Evolutionary conservation across 805 yeast species (phyloP).

Genomic region (Schizosaccharomyces pombe): DNA sequence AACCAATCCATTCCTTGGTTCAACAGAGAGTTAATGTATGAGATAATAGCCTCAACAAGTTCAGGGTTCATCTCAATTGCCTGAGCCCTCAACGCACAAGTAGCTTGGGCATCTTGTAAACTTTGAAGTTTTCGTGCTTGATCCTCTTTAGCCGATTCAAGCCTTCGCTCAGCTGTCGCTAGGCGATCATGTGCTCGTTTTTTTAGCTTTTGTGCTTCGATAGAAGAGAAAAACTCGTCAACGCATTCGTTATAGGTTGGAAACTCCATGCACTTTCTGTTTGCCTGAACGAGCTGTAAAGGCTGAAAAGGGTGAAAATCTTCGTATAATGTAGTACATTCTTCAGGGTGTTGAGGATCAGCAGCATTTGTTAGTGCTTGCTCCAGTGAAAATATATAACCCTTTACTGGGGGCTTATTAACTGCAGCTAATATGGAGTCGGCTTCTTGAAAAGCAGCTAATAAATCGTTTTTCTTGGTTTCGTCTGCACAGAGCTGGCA

Average conservation of each 20-base stretch:
- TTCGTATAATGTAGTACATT: conserved; percentile 31
- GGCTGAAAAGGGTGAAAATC: conserved; percentile 53
- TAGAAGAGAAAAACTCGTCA: conserved; percentile 62
- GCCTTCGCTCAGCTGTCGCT: conserved; percentile 45
- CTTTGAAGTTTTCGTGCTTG: conserved; percentile 46
- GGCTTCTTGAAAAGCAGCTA: conserved; percentile 1
- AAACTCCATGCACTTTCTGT: conserved; percentile 19
- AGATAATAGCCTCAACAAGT: conserved; percentile 45
- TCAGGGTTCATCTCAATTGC: conserved; percentile 46
- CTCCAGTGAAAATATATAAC: conserved; percentile 33
- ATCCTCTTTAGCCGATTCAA: conserved; percentile 53
- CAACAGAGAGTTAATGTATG: conserved; percentile 38
- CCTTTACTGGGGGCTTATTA: conserved; percentile 20
- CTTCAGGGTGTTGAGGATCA: conserved; percentile 21
- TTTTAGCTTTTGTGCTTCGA: conserved; percentile 61
- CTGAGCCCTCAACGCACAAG: conserved; percentile 47
- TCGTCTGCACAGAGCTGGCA: background rate
- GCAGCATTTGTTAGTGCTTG: conserved; percentile 25
- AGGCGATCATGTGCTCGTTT: conserved; percentile 55
- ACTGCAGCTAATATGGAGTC: background rate
- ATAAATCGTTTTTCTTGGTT: background rate
- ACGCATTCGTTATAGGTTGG: conserved; percentile 59
- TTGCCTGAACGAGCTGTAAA: conserved; percentile 12
- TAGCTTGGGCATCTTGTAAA: conserved; percentile 35
- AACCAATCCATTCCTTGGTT: conserved; percentile 88